Evolutionary conservation across 2,329 filamentous ascomycete species (phyloP).

Genomic region (Trichoderma cornu-damae): DNA sequence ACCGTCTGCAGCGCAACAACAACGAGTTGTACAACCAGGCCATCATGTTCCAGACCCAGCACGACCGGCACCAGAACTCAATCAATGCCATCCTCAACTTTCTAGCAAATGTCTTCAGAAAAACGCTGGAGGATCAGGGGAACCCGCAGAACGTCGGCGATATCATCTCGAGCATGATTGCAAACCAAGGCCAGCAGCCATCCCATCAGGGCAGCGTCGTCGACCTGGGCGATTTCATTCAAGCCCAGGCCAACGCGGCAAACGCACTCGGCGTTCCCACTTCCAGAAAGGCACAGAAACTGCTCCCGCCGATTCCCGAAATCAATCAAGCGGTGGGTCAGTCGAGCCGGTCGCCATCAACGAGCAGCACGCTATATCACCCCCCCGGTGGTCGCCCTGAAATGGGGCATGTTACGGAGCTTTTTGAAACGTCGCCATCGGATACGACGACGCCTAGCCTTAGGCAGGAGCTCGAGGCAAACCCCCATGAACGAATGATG

Average conservation of each 20-base stretch:
- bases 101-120: slow-evolving; percentile 91
- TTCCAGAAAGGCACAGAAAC: slow-evolving; percentile 48
- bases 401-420: slow-evolving; percentile 56
- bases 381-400: slow-evolving; percentile 34
- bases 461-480: slow-evolving; percentile 52
- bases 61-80: slow-evolving; percentile 95
- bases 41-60: slow-evolving; percentile 80
- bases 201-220: slow-evolving; percentile 54
- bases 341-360: slow-evolving; percentile 28
- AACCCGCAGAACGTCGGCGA: slow-evolving; percentile 73
- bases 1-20: slow-evolving; percentile 76
- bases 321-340: slow-evolving; percentile 28
- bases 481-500: slow-evolving; percentile 59
- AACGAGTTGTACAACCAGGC: slow-evolving; percentile 84
- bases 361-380: slow-evolving; percentile 29
- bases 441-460: slow-evolving; percentile 48
- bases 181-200: slow-evolving; percentile 44
- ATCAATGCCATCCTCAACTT: slow-evolving; percentile 99
- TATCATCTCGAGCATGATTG: slow-evolving; percentile 72
- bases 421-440: slow-evolving; percentile 49
- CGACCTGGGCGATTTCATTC: slow-evolving; percentile 55
- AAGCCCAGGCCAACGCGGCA: slow-evolving; percentile 39
- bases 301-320: slow-evolving; percentile 51
- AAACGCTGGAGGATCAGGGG: slow-evolving; percentile 81
- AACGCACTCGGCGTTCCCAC: slow-evolving; percentile 36